Base-by-base conservation (phyloP, 1,284 basidiomycete genomes). In the Pulveroboletus sp. region DNA sequence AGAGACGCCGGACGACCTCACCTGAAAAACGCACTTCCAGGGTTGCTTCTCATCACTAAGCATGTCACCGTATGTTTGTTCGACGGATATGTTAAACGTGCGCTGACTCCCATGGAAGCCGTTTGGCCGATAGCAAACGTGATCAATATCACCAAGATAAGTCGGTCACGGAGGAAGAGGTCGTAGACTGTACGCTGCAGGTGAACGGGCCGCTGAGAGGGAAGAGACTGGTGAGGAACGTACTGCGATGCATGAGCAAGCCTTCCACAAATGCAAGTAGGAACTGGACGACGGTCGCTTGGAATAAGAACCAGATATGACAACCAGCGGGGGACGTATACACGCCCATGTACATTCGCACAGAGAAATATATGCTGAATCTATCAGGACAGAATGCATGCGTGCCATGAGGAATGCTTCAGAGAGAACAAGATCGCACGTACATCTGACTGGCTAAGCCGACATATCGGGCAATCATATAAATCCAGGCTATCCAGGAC, bases 401-500 rank as follows among this genome's bases (percentile, higher is more conserved):
- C 3, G 22, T 25, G 36, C 25, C 12, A 36, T 22, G 26, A 33
- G 17, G 20, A 4, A 12, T 12, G n/a, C 17, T 33, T 17, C 15
- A 8, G 28, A 9, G 22, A 17, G 18, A 28, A 8, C 9, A 11
- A 28, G 20, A 49, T n/a, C 6, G 20, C 26, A 44, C 65, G 43
- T 26, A 69, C 65, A 61, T 55, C 48, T 67, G 67, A 43, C 59
- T 51, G 5, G 22, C 29, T 17, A 69, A 2, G 4, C 65, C 65
- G 0, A 54, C 2, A 44, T 63, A 67, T 25, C 67, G 58, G 5
- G 56, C 5, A 5, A 53, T 1, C 9, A 69, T 5, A 24, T 63
- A 67, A 14, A 52, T 11, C 29, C 48, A 49, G 18, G 67, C 35
- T 18, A 26, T 28, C 58, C 59, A 57, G 26, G 53, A 55, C 14